Conservation (phyloP, 129 eudicot species). For the Glebionis coronaria region DNA sequence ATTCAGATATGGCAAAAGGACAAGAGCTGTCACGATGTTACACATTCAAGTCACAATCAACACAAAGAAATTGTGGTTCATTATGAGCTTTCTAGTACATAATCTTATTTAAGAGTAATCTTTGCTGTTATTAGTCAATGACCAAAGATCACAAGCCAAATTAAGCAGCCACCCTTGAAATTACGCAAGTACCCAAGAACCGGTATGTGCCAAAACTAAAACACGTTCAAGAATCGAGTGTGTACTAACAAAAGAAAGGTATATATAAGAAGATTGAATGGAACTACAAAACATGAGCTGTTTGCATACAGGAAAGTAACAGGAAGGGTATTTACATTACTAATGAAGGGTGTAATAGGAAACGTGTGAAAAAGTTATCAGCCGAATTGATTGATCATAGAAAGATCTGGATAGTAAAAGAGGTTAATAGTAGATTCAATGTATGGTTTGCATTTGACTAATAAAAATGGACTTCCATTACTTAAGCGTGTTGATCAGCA, state of each 20-base stretch:
- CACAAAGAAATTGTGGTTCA: slow-evolving; percentile 31
- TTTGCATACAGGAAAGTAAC: neutral
- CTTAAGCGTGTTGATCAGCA: slow-evolving; percentile 33
- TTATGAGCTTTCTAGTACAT: slow-evolving; percentile 24
- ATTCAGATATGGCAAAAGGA: slow-evolving; percentile 30
- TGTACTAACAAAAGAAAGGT: neutral
- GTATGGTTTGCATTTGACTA: slow-evolving; percentile 27
- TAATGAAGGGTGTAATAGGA: neutral
- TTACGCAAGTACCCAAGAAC: slow-evolving; percentile 19
- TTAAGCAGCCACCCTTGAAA: neutral
- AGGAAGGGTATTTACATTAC: neutral
- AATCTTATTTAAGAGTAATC: slow-evolving; percentile 25
- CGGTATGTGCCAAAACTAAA: neutral
- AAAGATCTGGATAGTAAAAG: slow-evolving; percentile 4
- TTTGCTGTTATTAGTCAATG: slow-evolving; percentile 35
- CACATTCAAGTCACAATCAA: slow-evolving; percentile 30
- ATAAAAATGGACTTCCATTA: slow-evolving; percentile 21
- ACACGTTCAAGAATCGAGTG: neutral
- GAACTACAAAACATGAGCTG: neutral
- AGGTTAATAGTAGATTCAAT: slow-evolving; percentile 28
- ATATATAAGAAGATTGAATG: neutral
- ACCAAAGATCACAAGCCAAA: slow-evolving; percentile 13
- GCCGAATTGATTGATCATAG: slow-evolving; percentile 13
- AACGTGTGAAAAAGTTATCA: slow-evolving; percentile 9
- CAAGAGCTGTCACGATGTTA: slow-evolving; percentile 30